These are phyloP conservation scores for Purshia tridentata DNA, from an alignment of 306 rosid species.

Conservation along the genomic window DNA sequence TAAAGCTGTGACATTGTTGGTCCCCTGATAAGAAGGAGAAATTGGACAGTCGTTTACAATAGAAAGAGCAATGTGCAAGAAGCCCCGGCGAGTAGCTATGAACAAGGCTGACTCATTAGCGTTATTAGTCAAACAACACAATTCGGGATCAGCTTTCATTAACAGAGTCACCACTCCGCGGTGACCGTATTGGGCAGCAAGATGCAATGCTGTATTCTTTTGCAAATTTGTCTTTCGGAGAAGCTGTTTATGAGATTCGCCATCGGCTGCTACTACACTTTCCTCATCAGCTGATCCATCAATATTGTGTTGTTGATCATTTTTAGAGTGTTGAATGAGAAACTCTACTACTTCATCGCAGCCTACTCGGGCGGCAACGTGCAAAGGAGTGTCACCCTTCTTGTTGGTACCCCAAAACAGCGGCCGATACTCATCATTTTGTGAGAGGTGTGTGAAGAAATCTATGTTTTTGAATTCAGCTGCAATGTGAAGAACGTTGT, in stretches of 20 bases:
- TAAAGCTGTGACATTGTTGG: slow-evolving; percentile 20
- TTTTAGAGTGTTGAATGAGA: background rate
- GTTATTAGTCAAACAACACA: background rate
- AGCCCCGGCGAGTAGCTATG: slow-evolving; percentile 6
- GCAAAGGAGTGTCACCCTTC: slow-evolving; percentile 27
- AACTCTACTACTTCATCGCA: background rate
- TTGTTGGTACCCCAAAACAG: slow-evolving; percentile 1
- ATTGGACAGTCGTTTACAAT: background rate
- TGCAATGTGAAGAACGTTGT: background rate
- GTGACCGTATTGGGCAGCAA: background rate
- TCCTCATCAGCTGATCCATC: background rate
- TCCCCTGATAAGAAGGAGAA: slow-evolving; percentile 14
- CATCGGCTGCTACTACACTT: background rate
- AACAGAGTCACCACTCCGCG: background rate
- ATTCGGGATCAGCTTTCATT: background rate
- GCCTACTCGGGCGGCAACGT: slow-evolving; percentile 16
- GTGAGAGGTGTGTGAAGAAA: background rate
- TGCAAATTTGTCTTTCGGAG: background rate
- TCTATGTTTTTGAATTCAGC: background rate
- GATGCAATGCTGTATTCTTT: slow-evolving; percentile 16
- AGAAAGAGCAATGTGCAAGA: background rate
- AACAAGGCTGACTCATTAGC: slow-evolving; percentile 12
- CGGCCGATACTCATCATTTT: background rate
- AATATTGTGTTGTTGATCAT: too few relatives aligned
- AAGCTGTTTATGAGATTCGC: background rate